Base-by-base conservation (phyloP, 345 rosid genomes). In the Rhizophora apiculata region DNA sequence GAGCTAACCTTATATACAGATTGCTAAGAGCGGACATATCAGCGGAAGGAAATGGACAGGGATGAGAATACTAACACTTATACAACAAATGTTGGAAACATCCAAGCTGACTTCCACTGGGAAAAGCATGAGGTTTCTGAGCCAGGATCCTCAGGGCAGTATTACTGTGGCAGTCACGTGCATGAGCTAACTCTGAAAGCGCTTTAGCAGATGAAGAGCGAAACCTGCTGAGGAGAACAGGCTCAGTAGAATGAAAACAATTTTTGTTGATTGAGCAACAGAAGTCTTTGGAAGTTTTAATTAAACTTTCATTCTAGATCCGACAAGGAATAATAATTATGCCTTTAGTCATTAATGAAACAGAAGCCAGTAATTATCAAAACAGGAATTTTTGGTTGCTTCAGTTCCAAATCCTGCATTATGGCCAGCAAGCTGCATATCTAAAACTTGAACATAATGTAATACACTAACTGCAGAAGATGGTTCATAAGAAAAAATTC, bases 51-150 rank as follows among this genome's bases (percentile, higher is more conserved):
- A 37, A 7, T 43, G 16, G 2, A 53, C 7, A 53, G 10, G 37
- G 21, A 59, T 5, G 32, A 31, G 34, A 30, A 30, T 8, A 60
- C 34, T 3, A 13, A 60, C 36, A 27, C 29, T 26, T 29, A 31
- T 46, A 68, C 39, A 68, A 15, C 56, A 48, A 20, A 19, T 53
- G 64, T 43, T 58, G 31, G 20, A 24, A 68, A 59, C 58, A 58
- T 8, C 15, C 64, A 26, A 56, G 31, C 0, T 46, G 20, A 6
- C 31, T 68, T 58, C 64, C 64, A 43, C 71, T 68, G 3, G 63
- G 39, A 6, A 68, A 68, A 15, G 64, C 57, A 26, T n/a, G 61
- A 46, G 56, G 29, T 31, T 68, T 59, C 9, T 20, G 39, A 58
- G 64, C 56, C 43, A 68, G 36, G 20, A 31, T 60, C n/a, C 1